Conservation (phyloP, 2,329 filamentous ascomycete species). For the Pseudogymnoascus sp. region DNA sequence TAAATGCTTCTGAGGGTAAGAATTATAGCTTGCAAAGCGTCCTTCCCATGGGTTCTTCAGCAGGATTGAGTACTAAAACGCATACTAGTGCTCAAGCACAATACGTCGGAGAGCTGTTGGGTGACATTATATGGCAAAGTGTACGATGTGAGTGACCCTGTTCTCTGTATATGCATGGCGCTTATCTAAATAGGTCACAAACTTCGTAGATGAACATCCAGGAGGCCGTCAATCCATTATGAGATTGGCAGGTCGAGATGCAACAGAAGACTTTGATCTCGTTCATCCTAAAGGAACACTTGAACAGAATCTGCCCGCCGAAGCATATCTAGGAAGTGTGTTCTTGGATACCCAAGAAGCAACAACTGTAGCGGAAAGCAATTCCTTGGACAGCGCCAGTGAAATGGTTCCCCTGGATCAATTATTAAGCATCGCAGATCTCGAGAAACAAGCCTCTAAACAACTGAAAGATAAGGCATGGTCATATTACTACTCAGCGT, state of each 20-base stretch:
- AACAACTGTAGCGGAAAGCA: constrained; percentile 42
- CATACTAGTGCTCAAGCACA: neutral
- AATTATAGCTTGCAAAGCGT: neutral
- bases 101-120: neutral
- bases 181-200: neutral
- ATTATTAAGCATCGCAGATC: constrained; percentile 55
- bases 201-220: neutral
- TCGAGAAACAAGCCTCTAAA: constrained; percentile 49
- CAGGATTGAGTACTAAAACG: neutral
- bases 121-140: neutral
- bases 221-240: neutral
- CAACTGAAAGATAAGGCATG: constrained; percentile 57
- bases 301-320: constrained; percentile 35
- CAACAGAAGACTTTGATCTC: constrained; percentile 46
- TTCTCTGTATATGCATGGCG: neutral
- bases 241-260: constrained; percentile 43
- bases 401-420: constrained; percentile 40
- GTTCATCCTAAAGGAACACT: constrained; percentile 46
- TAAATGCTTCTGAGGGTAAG: neutral
- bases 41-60: neutral
- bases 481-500: constrained; percentile 63
- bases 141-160: neutral
- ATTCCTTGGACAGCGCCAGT: constrained; percentile 24
- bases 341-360: constrained; percentile 35
- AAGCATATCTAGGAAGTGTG: constrained; percentile 42